Base-by-base conservation (phyloP, 2,329 filamentous ascomycete species). In the Colletotrichum coccodes region DNA sequence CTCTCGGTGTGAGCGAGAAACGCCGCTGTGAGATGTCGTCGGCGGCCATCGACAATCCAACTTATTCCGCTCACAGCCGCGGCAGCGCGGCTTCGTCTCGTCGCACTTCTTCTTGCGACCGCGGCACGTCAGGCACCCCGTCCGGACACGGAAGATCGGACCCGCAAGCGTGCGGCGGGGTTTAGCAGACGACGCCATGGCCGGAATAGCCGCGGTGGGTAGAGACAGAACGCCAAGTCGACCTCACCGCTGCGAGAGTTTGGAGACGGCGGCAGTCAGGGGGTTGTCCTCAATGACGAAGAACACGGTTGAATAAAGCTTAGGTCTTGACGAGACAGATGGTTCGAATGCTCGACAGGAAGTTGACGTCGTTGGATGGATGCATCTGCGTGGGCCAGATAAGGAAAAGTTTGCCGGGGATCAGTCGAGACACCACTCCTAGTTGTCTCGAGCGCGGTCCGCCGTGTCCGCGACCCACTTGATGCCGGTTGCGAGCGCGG, bases 71-170 rank as follows among this genome's bases (percentile, higher is more conserved):
- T 72, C 72, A 46, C 80, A 83, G 59, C 80, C 78, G 36, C 76
- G 76, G 69, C 82, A 84, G 47, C 77, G 77, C 2, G 82, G 82
- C 70, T 82, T 83, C 11, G 72, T 74, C 73, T 85, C 83, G 67
- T 84, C 82, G 73, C 82, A 85, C 73, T 84, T 84, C 77, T 84
- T 84, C 76, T 84, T 84, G 50, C 82, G 79, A 30, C 77, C 77
- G 71, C 83, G 82, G 73, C 82, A 84, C 70, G 82, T 83, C 58
- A 82, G 70, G 71, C 82, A 84, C 14, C 82, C 82, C n/a, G 52
- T 79, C 26, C 63, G 63, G 49, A 66, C 63, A 49, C 63, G 63
- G 47, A 66, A 66, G 57, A 66, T 66, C 14, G 63, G 63, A 30
- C 63, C 63, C 28, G 63, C 63, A 42, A 66, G 63, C 47, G 63